Base-by-base conservation (phyloP, 306 rosid genomes). In the Castanea sativa region DNA sequence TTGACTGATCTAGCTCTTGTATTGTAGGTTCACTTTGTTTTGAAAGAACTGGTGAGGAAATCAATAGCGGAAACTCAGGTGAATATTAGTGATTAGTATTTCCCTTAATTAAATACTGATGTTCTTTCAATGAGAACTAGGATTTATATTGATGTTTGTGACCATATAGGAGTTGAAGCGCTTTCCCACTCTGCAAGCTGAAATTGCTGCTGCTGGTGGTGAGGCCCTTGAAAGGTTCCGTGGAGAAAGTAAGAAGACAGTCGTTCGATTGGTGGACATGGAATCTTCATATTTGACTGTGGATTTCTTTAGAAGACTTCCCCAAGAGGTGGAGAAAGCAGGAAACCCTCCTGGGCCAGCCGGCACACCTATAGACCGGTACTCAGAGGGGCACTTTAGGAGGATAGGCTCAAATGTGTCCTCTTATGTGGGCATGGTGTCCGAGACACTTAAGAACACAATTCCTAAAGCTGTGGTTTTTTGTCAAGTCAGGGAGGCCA, bases 1-100 rank as follows among this genome's bases (percentile, higher is more conserved):
- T 79, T 74, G 59, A 30, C 86, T 82, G 69, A 53, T 69, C 35
- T 58, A 32, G 64, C 61, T 20, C 60, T 69, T 73, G 64, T 80
- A 16, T 30, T 83, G 72, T 80, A 93, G 99, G 99, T 95, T 80
- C 96, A 95, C 89, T 90, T 90, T 38, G 99, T 95, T 74, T 82
- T 95, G 73, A 95, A 95, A 87, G 99, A 93, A 86, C 99, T 95
- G 79, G 99, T 95, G 86, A 91, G 99, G 88, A 95, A 95, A 83
- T 91, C 99, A 33, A 81, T 95, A 6, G 94, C 88, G 35, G 98
- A 95, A 89, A 93, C 98, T 77, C 88, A 93, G 98, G 99, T 95
- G 79, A 27, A 63, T 27, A 51, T 75, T 43, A 67, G 16, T 83
- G 68, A 23, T 56, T 16, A 68, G 64, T 75, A 52, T 73, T 33